Evolutionary conservation across 208 protist species (phyloP).

Genomic region (Histomonas meleagridis): DNA sequence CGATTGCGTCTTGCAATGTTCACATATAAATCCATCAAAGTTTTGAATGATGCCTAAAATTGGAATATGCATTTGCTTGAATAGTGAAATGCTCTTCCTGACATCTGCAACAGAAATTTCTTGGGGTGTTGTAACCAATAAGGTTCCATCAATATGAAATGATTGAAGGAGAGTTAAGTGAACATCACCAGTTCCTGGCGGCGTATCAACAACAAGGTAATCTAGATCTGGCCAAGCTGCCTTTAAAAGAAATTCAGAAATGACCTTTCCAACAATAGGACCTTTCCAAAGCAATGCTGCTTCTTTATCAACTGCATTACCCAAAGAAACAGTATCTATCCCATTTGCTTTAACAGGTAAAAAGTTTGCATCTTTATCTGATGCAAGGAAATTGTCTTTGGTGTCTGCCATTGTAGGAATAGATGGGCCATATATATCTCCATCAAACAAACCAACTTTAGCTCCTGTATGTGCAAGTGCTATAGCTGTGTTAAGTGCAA

Average conservation of each 20-base stretch:
- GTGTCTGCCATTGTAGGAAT: constrained; percentile 42
- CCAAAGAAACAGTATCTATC: constrained; percentile 48
- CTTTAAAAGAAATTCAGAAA: constrained; percentile 39
- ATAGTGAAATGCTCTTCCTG: constrained; percentile 46
- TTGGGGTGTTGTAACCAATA: constrained; percentile 49
- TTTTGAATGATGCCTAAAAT: constrained; percentile 38
- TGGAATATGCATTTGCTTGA: constrained; percentile 37
- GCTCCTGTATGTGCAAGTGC: constrained; percentile 4
- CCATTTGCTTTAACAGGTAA: constrained; percentile 23
- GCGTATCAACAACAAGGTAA: constrained; percentile 54
- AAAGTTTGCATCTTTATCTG: neutral
- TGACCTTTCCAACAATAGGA: constrained; percentile 37
- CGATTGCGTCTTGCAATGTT: neutral
- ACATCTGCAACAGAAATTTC: constrained; percentile 39
- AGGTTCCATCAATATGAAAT: constrained; percentile 43
- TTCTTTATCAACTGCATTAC: constrained; percentile 40
- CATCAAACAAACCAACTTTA: constrained; percentile 47
- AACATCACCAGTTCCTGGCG: constrained; percentile 54
- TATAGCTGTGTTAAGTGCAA: constrained; percentile 44
- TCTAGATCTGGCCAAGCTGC: constrained; percentile 53
- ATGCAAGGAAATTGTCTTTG: neutral
- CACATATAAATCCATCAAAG: neutral
- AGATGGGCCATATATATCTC: constrained; percentile 46
- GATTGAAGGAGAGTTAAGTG: constrained; percentile 48
- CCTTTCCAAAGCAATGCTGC: constrained; percentile 75